Percentiles rank a stretch among this genome's conserved stretches.
Conservation (phyloP, 805 yeast genomes). For the Candida tibetensis region DNA sequence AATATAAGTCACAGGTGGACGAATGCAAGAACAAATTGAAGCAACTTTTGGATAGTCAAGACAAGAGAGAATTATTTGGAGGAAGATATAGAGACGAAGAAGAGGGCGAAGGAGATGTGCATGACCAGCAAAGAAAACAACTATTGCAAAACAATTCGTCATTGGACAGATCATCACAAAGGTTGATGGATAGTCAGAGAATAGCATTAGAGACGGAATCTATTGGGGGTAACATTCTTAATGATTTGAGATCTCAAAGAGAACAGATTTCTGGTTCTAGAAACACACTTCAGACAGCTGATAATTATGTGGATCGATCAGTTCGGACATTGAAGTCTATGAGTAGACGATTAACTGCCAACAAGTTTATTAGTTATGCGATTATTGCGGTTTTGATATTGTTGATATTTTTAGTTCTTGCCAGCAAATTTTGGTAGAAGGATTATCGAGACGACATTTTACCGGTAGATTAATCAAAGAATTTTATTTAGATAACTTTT, state of each 20-base stretch:
- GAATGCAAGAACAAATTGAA: constrained; percentile 55
- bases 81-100: constrained; percentile 38
- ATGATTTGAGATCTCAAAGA: constrained; percentile 86
- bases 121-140: constrained; percentile 74
- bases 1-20: constrained; percentile 59
- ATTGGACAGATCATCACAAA: constrained; percentile 76
- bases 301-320: constrained; percentile 86
- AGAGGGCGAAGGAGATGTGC: constrained; percentile 29
- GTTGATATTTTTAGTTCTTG: constrained; percentile 76
- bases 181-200: constrained; percentile 83
- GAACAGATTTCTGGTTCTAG: constrained; percentile 88
- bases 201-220: constrained; percentile 89
- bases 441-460: no score
- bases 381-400: constrained; percentile 84
- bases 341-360: constrained; percentile 91
- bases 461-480: no score
- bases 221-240: constrained; percentile 86
- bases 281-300: constrained; percentile 85
- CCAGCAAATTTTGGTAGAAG: constrained; percentile 72
- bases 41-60: constrained; percentile 63
- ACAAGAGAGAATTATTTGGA: constrained; percentile 73
- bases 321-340: constrained; percentile 82
- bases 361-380: constrained; percentile 84
- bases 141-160: constrained; percentile 74
- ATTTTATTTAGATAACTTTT: not conserved